These are phyloP conservation scores for Mastigamoeba balamuthi DNA, from an alignment of 78 protist species.

Conservation along the genomic window DNA sequence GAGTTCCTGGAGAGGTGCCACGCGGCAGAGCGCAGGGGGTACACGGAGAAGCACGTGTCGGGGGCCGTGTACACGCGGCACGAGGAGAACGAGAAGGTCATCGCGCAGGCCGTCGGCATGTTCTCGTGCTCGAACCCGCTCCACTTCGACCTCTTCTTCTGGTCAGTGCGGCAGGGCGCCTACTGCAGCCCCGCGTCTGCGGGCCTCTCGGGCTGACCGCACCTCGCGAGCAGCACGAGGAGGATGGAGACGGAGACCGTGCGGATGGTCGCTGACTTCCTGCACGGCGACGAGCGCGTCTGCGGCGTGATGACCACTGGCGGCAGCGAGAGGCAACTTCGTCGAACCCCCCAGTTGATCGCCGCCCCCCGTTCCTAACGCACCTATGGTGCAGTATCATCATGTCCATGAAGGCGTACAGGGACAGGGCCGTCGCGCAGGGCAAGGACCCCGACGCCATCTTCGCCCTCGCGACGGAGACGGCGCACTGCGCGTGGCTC, in stretches of 20 bases:
- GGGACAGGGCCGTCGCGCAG: constrained; percentile 19
- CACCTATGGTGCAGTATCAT: too few species aligned
- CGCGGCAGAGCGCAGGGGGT: too few species aligned
- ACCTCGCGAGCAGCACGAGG: not conserved
- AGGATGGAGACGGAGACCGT: constrained; percentile 1
- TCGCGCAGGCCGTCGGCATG: constrained; percentile 24
- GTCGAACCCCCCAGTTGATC: not conserved
- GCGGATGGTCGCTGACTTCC: constrained; percentile 52
- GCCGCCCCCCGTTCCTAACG: constrained; percentile 10
- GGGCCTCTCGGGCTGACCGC: too few species aligned
- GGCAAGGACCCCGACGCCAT: constrained; percentile 22
- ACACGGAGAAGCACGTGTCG: too few species aligned
- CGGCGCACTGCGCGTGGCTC: constrained; percentile 18
- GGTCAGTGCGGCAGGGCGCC: constrained; percentile 79
- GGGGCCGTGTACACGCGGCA: constrained; percentile 1
- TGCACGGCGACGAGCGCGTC: constrained; percentile 39
- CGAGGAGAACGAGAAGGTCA: constrained; percentile 4
- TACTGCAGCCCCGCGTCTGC: too few species aligned
- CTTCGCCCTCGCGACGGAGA: not conserved
- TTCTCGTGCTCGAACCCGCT: constrained; percentile 73
- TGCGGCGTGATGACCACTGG: constrained; percentile 50
- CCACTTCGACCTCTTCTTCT: constrained; percentile 58
- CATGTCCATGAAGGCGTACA: constrained; percentile 44
- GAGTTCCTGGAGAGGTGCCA: too few species aligned
- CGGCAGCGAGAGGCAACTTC: not conserved